Evolutionary conservation across 108 stramenopile species (phyloP), one percentile per base, ranked within the genome.

Genomic region (Nitzschia putrida): DNA sequence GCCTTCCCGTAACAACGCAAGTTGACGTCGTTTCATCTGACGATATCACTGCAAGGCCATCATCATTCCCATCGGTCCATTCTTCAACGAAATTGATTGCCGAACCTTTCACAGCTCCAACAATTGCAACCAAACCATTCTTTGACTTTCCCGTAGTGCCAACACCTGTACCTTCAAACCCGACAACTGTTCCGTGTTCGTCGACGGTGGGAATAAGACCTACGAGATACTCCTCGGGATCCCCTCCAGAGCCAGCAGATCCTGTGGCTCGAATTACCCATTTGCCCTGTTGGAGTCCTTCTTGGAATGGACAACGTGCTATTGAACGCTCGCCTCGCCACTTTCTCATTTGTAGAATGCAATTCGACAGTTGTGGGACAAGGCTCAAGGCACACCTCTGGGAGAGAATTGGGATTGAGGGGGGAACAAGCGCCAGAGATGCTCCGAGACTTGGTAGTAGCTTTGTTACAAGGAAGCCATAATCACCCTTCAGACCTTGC

Each of bases 401-500:
- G 26, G 92, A 93, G 22, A 93, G 66, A 51, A 82, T 68, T 23
- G 92, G 92, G 58, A 93, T 87, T 20, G 79, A 85, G 10, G 84
- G 69, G 24, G 89, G 89, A 16, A 88, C 61, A 54, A 90, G 68
- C 64, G 83, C 86, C 25, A 93, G 45, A 16, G 76, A 61, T 12
- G 86, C 71, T 40, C 83, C 86, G 11, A 93, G 50, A 51, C 84
- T 77, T 9, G 89, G 85, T 14, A 90, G 71, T 43, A 93, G 53
- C 21, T 64, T 45, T 24, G 53, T 45, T 58, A 64, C 23, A 54
- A 82, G 45, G 58, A 71, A 37, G 56, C 64, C 61, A 18, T 71
- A 64, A 43, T 50, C 56, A 13, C 61, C 52, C n/a, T 68, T 26
- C 12, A 64, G 25, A 10, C 76, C 18, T 18, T 44, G 53, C 16